These are phyloP conservation scores for Bipolaris bicolor DNA, from an alignment of 2,329 filamentous ascomycete genomes.

Conservation along the genomic window DNA sequence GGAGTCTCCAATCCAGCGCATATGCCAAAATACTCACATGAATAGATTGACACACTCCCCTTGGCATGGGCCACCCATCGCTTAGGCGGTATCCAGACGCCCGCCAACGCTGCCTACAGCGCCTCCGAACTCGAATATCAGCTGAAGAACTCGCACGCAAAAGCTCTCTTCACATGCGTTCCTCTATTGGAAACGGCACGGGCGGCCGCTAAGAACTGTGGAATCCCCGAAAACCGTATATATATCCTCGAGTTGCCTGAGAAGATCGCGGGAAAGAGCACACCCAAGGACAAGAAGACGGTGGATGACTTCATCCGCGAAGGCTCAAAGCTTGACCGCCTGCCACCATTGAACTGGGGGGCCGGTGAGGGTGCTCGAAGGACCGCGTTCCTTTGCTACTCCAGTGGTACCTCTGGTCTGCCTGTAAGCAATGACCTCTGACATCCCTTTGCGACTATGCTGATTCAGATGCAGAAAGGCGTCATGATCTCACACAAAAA, in stretches of 20 bases:
- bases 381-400: conserved; percentile 79
- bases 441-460: not conserved
- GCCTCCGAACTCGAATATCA: conserved; percentile 73
- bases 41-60: conserved; percentile 74
- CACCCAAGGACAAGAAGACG: conserved; percentile 63
- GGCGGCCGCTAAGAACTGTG: conserved; percentile 66
- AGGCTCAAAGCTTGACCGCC: conserved; percentile 61
- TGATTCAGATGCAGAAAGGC: conserved; percentile 65
- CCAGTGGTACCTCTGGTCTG: conserved; percentile 78
- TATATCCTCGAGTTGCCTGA: conserved; percentile 73
- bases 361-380: conserved; percentile 70
- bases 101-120: conserved; percentile 77
- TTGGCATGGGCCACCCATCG: conserved; percentile 76
- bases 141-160: conserved; percentile 70
- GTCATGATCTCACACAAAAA: conserved; percentile 83
- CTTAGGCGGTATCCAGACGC: conserved; percentile 74
- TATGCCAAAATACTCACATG: conserved; percentile 22
- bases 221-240: conserved; percentile 67
- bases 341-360: conserved; percentile 65
- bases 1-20: conserved; percentile 27
- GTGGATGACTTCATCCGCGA: conserved; percentile 69
- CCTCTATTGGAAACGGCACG: conserved; percentile 69
- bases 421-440: conserved; percentile 60
- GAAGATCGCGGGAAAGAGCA: conserved; percentile 56
- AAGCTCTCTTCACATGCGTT: conserved; percentile 73